phyloP scores from a whole-genome alignment of 177 flowering plant species.

The Telopea speciosissima region DNA sequence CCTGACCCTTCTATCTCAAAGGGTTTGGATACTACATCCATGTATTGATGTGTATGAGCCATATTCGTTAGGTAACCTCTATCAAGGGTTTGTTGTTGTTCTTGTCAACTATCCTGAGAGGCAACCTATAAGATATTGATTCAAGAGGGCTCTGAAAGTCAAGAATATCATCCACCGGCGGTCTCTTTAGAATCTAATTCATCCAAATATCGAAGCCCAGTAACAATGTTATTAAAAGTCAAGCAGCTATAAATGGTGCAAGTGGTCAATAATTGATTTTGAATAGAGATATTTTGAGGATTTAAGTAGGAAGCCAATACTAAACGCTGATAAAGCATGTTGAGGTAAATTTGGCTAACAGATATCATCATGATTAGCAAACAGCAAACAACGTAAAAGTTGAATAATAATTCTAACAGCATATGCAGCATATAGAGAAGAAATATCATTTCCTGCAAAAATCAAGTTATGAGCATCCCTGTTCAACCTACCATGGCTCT shows the following conservation, averaged over 20 bases:
- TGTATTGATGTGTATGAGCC: not conserved
- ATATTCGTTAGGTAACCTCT: not conserved
- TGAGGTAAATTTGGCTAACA: too few relatives aligned
- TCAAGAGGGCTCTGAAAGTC: too few relatives aligned
- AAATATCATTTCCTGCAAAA: not conserved
- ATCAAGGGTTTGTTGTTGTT: not conserved
- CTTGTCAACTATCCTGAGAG: too few relatives aligned
- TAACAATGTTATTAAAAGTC: too few relatives aligned
- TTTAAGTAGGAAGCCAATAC: not conserved
- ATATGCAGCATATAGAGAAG: not conserved
- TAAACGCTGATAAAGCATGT: not conserved
- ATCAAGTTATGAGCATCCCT: not conserved
- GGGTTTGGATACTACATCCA: not conserved
- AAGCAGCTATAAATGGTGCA: too few relatives aligned
- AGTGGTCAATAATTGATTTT: too few relatives aligned
- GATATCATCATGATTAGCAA: not conserved
- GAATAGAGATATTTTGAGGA: not conserved
- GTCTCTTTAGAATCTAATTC: too few relatives aligned
- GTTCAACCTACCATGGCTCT: slow-evolving; percentile 32
- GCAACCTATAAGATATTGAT: too few relatives aligned
- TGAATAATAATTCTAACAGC: not conserved
- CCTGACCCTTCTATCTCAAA: not conserved
- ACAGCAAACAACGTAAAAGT: not conserved
- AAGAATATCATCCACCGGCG: too few relatives aligned
- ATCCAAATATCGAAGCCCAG: too few relatives aligned